Evolutionary conservation across 1,284 basidiomycete genomes (phyloP).

Genomic region (Pterula multifida): DNA sequence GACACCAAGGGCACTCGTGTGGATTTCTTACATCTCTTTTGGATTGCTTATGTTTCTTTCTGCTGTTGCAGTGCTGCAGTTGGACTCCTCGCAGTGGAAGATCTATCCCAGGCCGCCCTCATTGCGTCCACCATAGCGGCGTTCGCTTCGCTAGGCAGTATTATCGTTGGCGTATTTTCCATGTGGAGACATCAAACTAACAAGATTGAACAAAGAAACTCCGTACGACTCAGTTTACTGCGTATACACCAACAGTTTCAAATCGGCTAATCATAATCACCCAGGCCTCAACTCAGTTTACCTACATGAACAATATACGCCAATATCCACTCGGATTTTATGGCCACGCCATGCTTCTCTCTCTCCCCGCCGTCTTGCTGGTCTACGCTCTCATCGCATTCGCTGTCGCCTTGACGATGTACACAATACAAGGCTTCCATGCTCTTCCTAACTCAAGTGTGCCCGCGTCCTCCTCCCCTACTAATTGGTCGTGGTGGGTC

Average conservation of each 20-base stretch:
- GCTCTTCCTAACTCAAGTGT: constrained; percentile 12
- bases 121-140: constrained; percentile 33
- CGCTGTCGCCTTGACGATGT: constrained; percentile 29
- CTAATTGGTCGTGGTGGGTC: constrained; percentile 22
- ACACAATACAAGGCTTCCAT: constrained; percentile 24
- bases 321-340: constrained; percentile 30
- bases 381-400: constrained; percentile 43
- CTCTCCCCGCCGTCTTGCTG: constrained; percentile 38
- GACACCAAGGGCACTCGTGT: no score
- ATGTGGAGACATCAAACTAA: constrained; percentile 44
- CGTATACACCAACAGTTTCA: no score
- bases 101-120: constrained; percentile 25
- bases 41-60: not conserved
- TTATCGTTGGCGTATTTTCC: constrained; percentile 41
- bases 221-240: not conserved
- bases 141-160: constrained; percentile 37
- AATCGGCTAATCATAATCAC: not conserved
- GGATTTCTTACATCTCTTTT: not conserved
- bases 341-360: constrained; percentile 39
- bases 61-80: constrained; percentile 30
- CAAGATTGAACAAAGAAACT: constrained; percentile 5
- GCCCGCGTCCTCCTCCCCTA: constrained; percentile 1
- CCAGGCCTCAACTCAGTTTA: constrained; percentile 21
- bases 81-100: constrained; percentile 31
- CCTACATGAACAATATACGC: constrained; percentile 39